Base-by-base conservation (phyloP, 306 rosid species). In the Herpetospermum pedunculosum region DNA sequence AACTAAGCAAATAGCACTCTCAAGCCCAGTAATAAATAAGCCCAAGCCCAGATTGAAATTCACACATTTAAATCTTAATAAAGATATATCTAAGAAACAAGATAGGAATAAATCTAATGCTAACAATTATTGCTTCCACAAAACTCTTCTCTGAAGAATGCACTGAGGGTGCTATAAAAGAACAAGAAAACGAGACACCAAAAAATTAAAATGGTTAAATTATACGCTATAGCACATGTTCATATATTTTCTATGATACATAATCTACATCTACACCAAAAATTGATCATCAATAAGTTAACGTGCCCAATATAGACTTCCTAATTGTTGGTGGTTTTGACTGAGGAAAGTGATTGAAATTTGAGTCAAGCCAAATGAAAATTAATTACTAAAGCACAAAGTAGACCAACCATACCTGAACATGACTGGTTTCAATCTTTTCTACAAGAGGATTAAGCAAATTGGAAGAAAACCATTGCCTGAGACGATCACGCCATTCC, bases 401-500 rank as follows among this genome's bases (percentile, higher is more conserved):
- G 29, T 18, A 19, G 60, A 83, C 15, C 12, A 28, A 21, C 38
- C 74, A 55, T 72, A 93, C 98, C 97, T 91, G 92, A 83, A 82
- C 53, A 81, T 94, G 95, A 81, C 95, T 94, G 59, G 84, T 94
- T 75, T 94, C 91, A 6, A 88, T 86, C 91, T 94, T 91, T 78
- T 77, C 76, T 64, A 87, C 80, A 72, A 94, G 85, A 49, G 97
- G 95, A 77, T 84, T 87, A 48, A 94, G 91, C 88, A 94, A 70
- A 76, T 85, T 85, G 0, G 87, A 83, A 77, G 97, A 91, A 79
- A 94, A 86, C 98, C 96, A 91, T 71, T 91, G 97, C 82, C 97
- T 89, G 60, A 94, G 96, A 76, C 12, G 78, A 74, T 94, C 98
- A 52, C 89, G 92, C 98, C 98, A 94, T 80, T 84, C 91, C 83